Base-by-base conservation (phyloP, 176 grass and related monocot genomes). In the Carex parvula region DNA sequence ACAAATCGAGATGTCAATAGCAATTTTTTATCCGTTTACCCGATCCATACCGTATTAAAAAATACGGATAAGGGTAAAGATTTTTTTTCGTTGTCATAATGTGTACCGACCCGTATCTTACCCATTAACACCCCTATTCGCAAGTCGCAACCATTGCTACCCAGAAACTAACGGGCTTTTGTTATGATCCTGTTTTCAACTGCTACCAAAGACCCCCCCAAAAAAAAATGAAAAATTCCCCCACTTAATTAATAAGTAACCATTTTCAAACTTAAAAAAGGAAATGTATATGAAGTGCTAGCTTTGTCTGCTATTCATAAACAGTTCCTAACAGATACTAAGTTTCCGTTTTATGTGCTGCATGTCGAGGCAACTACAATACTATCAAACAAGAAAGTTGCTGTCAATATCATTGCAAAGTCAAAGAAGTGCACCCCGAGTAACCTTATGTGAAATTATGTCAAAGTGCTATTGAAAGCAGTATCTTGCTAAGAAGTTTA, bases 351-450 rank as follows among this genome's bases (percentile, higher is more conserved):
- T 26, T 11, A 35, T 83, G 39, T 18, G 46, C 52, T 76, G 72
- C 26, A n/a, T 78, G 52, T 56, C 16, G 55, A 66, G 41, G 33
- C 16, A 63, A 64, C 35, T 81, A 44, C 9, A 50, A 26, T 52
- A 20, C 60, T 32, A 65, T 11, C 59, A 62, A 81, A 83, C 62
- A 83, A 83, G 63, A 52, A 44, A 17, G 22, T 50, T 26, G 30
- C 46, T 83, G 80, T 64, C 80, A 83, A n/a, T 22, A 52, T 69
- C 48, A 67, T 30, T 24, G 64, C 42, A 83, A 83, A 18, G 81
- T 83, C 81, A 33, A 83, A 66, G 64, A 83, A 83, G 81, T 83
- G 60, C 33, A 66, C 81, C 81, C 24, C 55, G 37, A 65, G 81
- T 83, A 37, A 83, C 39, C 81, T 66, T 55, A 55, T 14, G 17